Evolutionary conservation across 1,139 yeast genomes (phyloP), one percentile per base, ranked within the genome.

Genomic region (Nematodospora anomalae): DNA sequence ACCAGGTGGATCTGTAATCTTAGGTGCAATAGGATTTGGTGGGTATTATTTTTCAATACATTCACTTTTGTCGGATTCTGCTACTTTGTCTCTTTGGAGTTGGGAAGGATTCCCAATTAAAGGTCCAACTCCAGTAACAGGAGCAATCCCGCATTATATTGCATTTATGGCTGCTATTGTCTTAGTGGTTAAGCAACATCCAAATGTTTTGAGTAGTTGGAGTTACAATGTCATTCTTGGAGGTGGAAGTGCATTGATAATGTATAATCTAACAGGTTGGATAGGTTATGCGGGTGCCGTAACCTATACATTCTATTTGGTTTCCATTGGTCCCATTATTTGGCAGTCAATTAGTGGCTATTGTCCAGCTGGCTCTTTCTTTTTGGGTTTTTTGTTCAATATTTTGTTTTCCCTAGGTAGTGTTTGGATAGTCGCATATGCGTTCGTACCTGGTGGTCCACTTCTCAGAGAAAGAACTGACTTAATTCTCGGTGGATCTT

Each of bases 381-480:
- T 80, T 9, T 43, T 80, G 4, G 83, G 82, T 1, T 73, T 81
- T 38, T 57, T 83, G 11, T 55, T 79, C 38, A 68, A 78, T 43
- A 64, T 83, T 31, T 43, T 85, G 4, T 59, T 85, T 28, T 66
- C 80, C 11, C 71, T 92, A 44, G 92, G 86, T 10, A 92, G 90
- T 60, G 95, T 92, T 34, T 92, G 97, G 97, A 80, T 85, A 36
- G 98, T 92, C 28, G 98, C 98, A 0, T 92, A 92, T 59, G 98
- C 98, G 0, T 92, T 92, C 64, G 98, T 92, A 35, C 98, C 98
- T 11, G 92, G 87, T 44, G 98, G 98, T 4, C 83, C 83, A 55
- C 48, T 85, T 18, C 69, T 92, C 40, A 78, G 98, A 55, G 98
- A 92, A 62, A 77, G 96, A 56, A 81, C 92, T 4, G 95, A 89